phyloP scores from a whole-genome alignment of 129 eudicot genomes.

The Dittrichia graveolens region DNA sequence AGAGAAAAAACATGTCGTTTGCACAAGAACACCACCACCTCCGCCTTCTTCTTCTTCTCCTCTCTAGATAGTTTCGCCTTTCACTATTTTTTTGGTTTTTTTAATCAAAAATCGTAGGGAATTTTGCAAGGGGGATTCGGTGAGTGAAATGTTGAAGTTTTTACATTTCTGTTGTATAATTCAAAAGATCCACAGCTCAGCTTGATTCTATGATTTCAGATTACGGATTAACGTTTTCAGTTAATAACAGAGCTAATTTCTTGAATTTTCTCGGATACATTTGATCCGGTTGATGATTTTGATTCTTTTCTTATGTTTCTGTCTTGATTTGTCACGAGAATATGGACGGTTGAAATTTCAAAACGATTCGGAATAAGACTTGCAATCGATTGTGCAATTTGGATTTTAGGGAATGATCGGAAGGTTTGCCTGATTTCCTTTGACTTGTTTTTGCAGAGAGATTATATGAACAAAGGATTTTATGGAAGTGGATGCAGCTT shows the following conservation, averaged over 20 bases:
- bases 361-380: slow-evolving; percentile 1
- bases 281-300: slow-evolving; percentile 27
- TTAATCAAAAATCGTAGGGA: slow-evolving; percentile 15
- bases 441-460: slow-evolving; percentile 17
- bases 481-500: slow-evolving; percentile 19
- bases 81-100: slow-evolving; percentile 9
- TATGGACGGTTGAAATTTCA: background rate
- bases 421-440: slow-evolving; percentile 12
- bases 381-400: slow-evolving; percentile 11
- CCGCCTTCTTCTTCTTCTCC: slow-evolving; percentile 36
- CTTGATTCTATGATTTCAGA: slow-evolving; percentile 15
- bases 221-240: slow-evolving; percentile 23
- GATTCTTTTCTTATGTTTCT: slow-evolving; percentile 1
- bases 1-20: slow-evolving; percentile 44
- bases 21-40: slow-evolving; percentile 23
- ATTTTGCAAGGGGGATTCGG: slow-evolving; percentile 28
- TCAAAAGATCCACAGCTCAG: slow-evolving; percentile 19
- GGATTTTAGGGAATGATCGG: background rate
- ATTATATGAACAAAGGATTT: slow-evolving; percentile 21
- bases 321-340: slow-evolving; percentile 11
- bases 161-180: slow-evolving; percentile 13
- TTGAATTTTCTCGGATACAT: slow-evolving; percentile 18
- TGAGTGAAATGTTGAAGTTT: slow-evolving; percentile 52
- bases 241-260: slow-evolving; percentile 23
- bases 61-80: slow-evolving; percentile 28